Percentiles rank a stretch among this genome's conserved stretches.
Conservation (phyloP, 2,329 filamentous ascomycete genomes). For the Coniella lustricola region DNA sequence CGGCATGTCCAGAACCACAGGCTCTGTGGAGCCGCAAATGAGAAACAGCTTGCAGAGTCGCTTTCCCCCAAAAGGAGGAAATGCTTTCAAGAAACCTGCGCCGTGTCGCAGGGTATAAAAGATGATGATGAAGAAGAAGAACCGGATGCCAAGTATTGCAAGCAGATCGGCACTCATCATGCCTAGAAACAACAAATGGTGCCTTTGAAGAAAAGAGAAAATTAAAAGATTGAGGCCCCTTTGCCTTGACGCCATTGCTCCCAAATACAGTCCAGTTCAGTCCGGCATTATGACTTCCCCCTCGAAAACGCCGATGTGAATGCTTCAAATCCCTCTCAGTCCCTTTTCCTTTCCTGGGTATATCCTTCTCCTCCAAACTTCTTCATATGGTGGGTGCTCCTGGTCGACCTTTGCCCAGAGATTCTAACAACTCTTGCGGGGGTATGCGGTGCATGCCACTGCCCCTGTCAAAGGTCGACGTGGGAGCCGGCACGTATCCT, state of each 20-base stretch:
- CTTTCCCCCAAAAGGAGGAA: no score
- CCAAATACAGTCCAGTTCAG: slow-evolving; percentile 5
- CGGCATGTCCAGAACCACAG: no score
- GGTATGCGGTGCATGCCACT: slow-evolving; percentile 54
- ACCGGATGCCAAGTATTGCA: no score
- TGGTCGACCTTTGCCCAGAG: slow-evolving; percentile 40
- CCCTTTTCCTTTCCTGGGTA: slow-evolving; percentile 3
- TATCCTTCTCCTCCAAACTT: not conserved
- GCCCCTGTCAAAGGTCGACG: slow-evolving; percentile 53
- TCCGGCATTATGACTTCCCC: slow-evolving; percentile 3
- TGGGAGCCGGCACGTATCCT: slow-evolving; percentile 73
- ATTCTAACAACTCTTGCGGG: slow-evolving; percentile 52
- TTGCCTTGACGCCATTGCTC: slow-evolving; percentile 13
- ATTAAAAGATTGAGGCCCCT: slow-evolving; percentile 6
- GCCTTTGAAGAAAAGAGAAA: not conserved
- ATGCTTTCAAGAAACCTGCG: not conserved
- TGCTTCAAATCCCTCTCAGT: slow-evolving; percentile 5
- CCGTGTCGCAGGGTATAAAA: not conserved
- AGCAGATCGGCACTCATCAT: no score
- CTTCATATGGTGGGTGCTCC: slow-evolving; percentile 45
- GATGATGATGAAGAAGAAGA: no score
- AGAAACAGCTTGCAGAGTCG: no score
- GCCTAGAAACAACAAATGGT: not conserved
- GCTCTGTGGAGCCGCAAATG: no score
- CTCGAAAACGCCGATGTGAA: slow-evolving; percentile 12